Percentiles rank a stretch among this genome's conserved stretches.
These are phyloP conservation scores for Aspergillus ustus DNA, from an alignment of 2,329 filamentous ascomycete genomes.

Conservation along the genomic window DNA sequence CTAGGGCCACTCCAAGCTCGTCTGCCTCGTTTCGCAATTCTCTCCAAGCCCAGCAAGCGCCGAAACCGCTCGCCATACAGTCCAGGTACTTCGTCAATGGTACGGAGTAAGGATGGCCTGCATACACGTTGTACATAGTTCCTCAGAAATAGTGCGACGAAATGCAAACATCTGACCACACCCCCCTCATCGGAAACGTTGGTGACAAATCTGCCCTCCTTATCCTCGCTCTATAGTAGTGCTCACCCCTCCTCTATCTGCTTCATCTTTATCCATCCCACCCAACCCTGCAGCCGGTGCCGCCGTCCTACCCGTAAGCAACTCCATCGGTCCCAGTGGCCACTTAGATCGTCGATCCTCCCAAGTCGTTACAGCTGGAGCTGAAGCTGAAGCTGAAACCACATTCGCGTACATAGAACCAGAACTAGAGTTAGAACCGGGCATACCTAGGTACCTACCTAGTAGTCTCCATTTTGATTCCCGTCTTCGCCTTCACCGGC, in stretches of 20 bases:
- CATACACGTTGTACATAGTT: background rate
- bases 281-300: background rate
- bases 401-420: background rate
- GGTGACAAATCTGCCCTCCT: background rate
- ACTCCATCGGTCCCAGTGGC: background rate
- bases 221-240: background rate
- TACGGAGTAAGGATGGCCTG: background rate
- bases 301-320: background rate
- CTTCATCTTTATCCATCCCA: background rate
- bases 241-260: background rate
- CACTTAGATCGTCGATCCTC: background rate
- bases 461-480: background rate
- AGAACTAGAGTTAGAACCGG: background rate
- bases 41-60: background rate
- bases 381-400: background rate
- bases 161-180: background rate
- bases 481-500: no score
- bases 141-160: background rate
- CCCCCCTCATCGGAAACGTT: background rate
- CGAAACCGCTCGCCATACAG: background rate
- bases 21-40: background rate
- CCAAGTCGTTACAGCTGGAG: background rate
- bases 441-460: background rate
- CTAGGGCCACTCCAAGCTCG: background rate
- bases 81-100: background rate